Evolutionary conservation across 352 stramenopile species (phyloP).

Genomic region (Pythium dissimile): DNA sequence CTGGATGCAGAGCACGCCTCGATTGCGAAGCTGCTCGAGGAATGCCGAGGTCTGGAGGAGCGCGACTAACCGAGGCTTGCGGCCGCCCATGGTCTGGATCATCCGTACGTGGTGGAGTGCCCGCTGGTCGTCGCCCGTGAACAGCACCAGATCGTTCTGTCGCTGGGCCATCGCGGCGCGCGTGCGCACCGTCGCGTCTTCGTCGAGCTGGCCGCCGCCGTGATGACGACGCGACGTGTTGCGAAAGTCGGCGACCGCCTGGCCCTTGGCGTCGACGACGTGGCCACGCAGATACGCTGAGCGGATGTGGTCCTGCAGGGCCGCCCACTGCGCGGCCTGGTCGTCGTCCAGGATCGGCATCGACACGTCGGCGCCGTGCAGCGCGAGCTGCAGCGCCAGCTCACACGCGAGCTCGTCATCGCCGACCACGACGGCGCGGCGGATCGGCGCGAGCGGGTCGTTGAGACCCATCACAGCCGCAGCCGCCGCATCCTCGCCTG

Average conservation of each 20-base stretch:
- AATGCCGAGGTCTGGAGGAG: conserved; percentile 31
- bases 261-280: conserved; percentile 32
- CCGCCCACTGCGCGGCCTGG: conserved; percentile 37
- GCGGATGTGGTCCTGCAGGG: conserved; percentile 38
- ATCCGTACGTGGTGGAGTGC: conserved; percentile 39
- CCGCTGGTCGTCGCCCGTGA: conserved; percentile 43
- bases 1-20: conserved; percentile 50
- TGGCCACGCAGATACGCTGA: conserved; percentile 28
- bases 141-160: conserved; percentile 47
- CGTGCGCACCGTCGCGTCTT: not conserved
- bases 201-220: conserved; percentile 12
- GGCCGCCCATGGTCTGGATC: conserved; percentile 20
- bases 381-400: conserved; percentile 45
- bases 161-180: not conserved
- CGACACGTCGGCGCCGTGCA: conserved; percentile 48
- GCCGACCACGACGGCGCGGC: conserved; percentile 54
- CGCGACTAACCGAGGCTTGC: conserved; percentile 49
- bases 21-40: conserved; percentile 35
- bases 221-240: conserved; percentile 18
- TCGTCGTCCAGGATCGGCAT: conserved; percentile 52
- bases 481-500: not conserved
- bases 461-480: not conserved
- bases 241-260: conserved; percentile 2
- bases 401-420: conserved; percentile 61
- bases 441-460: conserved; percentile 1